Base-by-base conservation (phyloP, 768 basidiomycete genomes). In the Austroboletus eburneus region DNA sequence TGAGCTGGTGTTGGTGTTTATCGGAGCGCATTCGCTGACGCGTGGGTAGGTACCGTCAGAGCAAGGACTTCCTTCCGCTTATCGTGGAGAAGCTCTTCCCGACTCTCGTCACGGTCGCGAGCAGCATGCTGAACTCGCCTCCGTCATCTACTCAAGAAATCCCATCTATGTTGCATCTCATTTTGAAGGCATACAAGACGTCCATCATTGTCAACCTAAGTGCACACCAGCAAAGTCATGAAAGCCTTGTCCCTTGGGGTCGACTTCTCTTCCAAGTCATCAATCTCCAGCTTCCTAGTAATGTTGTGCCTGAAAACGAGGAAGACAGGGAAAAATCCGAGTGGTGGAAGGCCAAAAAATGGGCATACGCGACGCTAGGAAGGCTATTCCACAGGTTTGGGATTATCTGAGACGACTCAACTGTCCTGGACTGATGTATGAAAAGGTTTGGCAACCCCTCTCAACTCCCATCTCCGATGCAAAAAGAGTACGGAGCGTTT, bases 331-430 rank as follows among this genome's bases (percentile, higher is more conserved):
- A 92, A 69, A 74, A 73, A 39, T 79, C 74, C 38, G 86, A 89
- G 57, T 95, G 92, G 91, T 91, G 90, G 87, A 85, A 84, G 61
- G 78, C 85, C 9, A 94, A 94, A 70, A 95, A 95, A 62, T 94
- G 91, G 92, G 88, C 91, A 1, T 92, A 85, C 59, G 79, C 76
- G n/a, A 81, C 80, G 30, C 71, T 95, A 8, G 86, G 87, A 29
- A 73, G 83, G 20, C 70, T 92, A 14, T 92, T 92, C 75, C 85
- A 86, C 57, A 76, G 85, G 78, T 83, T 45, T 6, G 61, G 4
- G 42, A 12, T 41, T 13, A 29, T 41, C 45, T 9, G 4, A 9
- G 21, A 12, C 9, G 9, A 24, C 5, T 20, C 10, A n/a, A 21
- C 1, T 23, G 9, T 12, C 24, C 21, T 45, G 32, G 22, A 22